phyloP scores from a whole-genome alignment of 139 green algal genomes.

The Chlamydomonas sp. region DNA sequence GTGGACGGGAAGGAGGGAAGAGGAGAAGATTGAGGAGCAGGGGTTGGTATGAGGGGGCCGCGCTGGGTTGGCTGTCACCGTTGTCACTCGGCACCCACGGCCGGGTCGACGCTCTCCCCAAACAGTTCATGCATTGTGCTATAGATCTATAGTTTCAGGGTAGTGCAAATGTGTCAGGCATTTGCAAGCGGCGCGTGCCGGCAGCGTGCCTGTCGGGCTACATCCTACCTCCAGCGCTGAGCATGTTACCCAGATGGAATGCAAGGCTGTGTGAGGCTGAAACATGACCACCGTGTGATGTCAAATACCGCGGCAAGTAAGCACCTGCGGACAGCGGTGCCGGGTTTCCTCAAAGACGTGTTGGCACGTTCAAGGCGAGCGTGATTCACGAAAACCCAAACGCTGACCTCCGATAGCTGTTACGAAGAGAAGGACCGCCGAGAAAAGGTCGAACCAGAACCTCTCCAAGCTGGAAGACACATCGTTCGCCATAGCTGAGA shows the following conservation, averaged over 20 bases:
- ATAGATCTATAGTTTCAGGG: too few species aligned
- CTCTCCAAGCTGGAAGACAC: neutral
- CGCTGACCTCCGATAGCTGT: conserved; percentile 52
- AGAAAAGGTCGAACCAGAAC: conserved; percentile 49
- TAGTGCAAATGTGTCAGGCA: too few species aligned
- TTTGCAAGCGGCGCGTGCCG: too few species aligned
- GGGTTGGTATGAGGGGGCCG: too few species aligned
- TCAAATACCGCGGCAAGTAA: conserved; percentile 52
- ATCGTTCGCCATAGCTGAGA: too few species aligned
- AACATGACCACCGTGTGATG: neutral
- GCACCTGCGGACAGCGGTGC: conserved; percentile 3
- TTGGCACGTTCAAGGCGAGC: neutral
- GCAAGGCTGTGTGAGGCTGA: conserved; percentile 52
- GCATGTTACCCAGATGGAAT: conserved; percentile 85
- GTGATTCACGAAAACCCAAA: neutral
- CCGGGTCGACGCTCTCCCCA: too few species aligned
- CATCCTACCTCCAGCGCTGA: conserved; percentile 69
- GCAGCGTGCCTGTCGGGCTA: too few species aligned
- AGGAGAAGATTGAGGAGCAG: neutral
- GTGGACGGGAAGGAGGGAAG: neutral
- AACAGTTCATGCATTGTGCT: too few species aligned
- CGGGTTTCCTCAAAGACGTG: neutral
- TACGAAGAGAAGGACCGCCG: conserved; percentile 48
- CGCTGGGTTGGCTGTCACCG: too few species aligned
- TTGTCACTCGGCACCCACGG: too few species aligned